phyloP scores from a whole-genome alignment of 306 rosid genomes.

The Hippophae tibetana region DNA sequence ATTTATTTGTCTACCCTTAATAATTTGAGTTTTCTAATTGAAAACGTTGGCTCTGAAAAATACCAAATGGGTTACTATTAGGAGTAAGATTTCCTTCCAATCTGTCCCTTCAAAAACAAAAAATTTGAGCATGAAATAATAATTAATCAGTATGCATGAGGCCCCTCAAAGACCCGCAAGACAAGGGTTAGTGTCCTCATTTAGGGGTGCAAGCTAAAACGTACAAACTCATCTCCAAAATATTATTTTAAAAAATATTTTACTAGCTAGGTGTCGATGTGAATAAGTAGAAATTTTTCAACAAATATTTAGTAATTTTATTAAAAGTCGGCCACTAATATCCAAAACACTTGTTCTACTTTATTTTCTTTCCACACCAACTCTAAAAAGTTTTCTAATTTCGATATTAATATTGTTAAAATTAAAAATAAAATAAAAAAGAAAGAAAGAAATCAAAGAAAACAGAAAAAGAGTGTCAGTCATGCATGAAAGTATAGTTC shows the following conservation, averaged over 20 bases:
- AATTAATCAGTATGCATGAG: background rate
- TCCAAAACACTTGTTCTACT: background rate
- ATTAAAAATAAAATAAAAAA: background rate
- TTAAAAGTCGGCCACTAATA: slow-evolving; percentile 11
- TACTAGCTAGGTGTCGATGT: too few relatives aligned
- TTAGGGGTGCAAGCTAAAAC: slow-evolving; percentile 47
- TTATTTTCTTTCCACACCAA: background rate
- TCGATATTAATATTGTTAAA: too few relatives aligned
- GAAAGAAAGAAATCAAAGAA: too few relatives aligned
- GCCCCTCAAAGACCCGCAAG: slow-evolving; percentile 42
- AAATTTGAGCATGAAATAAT: slow-evolving; percentile 27
- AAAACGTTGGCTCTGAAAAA: too few relatives aligned
- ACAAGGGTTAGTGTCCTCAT: slow-evolving; percentile 71
- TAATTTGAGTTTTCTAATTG: too few relatives aligned
- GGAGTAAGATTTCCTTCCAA: slow-evolving; percentile 34
- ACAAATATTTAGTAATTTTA: slow-evolving; percentile 1
- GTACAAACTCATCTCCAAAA: slow-evolving; percentile 20
- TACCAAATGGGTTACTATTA: too few relatives aligned
- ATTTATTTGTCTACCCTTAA: too few relatives aligned
- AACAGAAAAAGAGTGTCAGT: slow-evolving; percentile 23
- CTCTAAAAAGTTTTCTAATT: too few relatives aligned
- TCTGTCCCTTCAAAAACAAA: slow-evolving; percentile 30
- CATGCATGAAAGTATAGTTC: slow-evolving; percentile 40
- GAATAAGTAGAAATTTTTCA: too few relatives aligned
- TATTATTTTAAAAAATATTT: background rate